Percentiles rank a stretch among this genome's conserved stretches.
Evolutionary conservation across 1,139 yeast genomes (phyloP).

Genomic region (Suhomyces panamericanus): DNA sequence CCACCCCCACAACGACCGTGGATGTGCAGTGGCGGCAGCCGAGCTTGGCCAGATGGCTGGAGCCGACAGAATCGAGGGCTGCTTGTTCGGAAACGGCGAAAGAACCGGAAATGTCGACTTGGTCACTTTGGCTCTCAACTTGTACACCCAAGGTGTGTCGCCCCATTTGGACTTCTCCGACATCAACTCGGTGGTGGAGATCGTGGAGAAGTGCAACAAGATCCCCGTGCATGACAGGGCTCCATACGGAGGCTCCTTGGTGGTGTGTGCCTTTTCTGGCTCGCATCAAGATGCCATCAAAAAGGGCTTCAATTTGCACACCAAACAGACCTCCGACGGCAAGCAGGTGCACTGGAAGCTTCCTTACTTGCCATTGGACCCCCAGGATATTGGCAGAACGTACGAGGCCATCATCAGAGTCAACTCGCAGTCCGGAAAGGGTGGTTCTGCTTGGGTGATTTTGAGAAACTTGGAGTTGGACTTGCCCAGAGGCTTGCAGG

Average conservation of each 20-base stretch:
- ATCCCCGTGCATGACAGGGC: conserved; percentile 92
- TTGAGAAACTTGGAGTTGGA: conserved; percentile 85
- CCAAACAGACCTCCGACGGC: conserved; percentile 35
- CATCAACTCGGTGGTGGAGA: conserved; percentile 73
- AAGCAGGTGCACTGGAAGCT: conserved; percentile 64
- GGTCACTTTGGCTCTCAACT: conserved; percentile 86
- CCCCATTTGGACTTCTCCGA: conserved; percentile 89
- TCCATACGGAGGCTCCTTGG: conserved; percentile 95
- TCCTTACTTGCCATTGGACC: conserved; percentile 95
- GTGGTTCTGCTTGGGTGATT: conserved; percentile 98
- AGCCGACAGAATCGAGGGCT: conserved; percentile 97
- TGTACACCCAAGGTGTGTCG: conserved; percentile 90
- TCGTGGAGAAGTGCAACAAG: conserved; percentile 92
- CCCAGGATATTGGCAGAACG: conserved; percentile 92
- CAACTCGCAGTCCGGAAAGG: conserved; percentile 97
- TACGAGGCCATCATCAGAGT: conserved; percentile 98
- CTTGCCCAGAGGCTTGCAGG: conserved; percentile 88
- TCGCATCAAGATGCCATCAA: conserved; percentile 98
- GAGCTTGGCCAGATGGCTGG: conserved; percentile 94
- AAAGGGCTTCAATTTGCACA: conserved; percentile 78
- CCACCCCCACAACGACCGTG: conserved; percentile 96
- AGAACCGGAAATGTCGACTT: conserved; percentile 97
- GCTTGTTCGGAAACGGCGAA: conserved; percentile 97
- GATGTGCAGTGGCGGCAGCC: conserved; percentile 97
- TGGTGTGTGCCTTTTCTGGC: conserved; percentile 94